Evolutionary conservation across 768 basidiomycete genomes (phyloP), one percentile per base, ranked within the genome.

Genomic region (Suillus occidentalis): DNA sequence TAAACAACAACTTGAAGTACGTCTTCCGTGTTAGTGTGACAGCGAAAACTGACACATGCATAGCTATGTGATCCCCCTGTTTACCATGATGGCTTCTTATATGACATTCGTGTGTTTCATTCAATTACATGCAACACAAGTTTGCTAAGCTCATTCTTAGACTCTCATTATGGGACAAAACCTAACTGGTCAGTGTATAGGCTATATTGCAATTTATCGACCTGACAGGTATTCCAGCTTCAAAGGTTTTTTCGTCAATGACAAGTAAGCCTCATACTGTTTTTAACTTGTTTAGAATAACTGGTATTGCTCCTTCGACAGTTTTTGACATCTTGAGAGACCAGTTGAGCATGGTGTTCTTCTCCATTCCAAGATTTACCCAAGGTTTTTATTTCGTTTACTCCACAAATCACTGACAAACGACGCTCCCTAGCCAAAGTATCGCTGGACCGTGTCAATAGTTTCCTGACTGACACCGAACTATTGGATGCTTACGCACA

Each of bases 1-100:
- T 60, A 10, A 67, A 81, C 66, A 82, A 81, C 72, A 73, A 75
- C 53, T 45, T 67, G 31, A 69, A 69, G 68, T 69, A 43, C 53
- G 58, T 52, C n/a, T 22, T 31, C 10, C 20, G 8, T 36, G 25
- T 12, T 5, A 6, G 4, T 28, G 12, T 47, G 9, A 31, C 9
- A 37, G 40, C 31, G 16, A 28, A 53, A 28, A 36, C 65, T 12
- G 59, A 37, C 58, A 60, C 42, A 2, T 61, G 20, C 28, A 28
- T 36, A 90, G 87, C 70, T 85, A 81, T 66, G 63, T 85, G 43
- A 82, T 91, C 52, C 90, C 91, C 0, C 72, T 91, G 10, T 43
- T 84, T 1, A 87, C 85, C 37, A 92, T 91, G 90, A 70, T 88
- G 49, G 81, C 84, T 18, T 87, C 89, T 1, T 91, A 85, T 68